Evolutionary conservation across 2,329 filamentous ascomycete genomes (phyloP).

Genomic region (Ophiostoma perfectum): DNA sequence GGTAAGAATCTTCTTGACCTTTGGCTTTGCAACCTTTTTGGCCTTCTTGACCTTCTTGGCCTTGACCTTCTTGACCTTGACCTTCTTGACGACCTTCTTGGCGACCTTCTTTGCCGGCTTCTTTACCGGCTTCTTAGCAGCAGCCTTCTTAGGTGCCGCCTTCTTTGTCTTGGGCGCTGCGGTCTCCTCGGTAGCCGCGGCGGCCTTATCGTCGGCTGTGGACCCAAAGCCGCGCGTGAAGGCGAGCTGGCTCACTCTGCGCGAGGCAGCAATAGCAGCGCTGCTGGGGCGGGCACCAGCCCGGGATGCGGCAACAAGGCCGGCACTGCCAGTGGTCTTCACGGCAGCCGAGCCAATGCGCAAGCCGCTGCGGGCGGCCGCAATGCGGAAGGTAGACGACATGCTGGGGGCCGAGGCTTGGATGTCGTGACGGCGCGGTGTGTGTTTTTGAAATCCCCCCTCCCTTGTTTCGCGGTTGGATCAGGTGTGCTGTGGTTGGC

Average conservation of each 20-base stretch:
- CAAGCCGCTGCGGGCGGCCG: conserved; percentile 18
- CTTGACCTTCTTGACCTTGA: conserved; percentile 26
- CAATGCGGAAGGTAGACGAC: conserved; percentile 24
- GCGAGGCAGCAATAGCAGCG: not conserved
- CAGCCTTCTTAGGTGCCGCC: conserved; percentile 20
- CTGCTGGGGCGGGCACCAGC: not conserved
- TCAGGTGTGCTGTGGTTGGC: conserved; percentile 7
- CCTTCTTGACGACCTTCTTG: conserved; percentile 18
- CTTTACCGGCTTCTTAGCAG: conserved; percentile 22
- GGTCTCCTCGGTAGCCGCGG: not conserved
- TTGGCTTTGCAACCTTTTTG: conserved; percentile 22
- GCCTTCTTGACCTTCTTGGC: conserved; percentile 25
- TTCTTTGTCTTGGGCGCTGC: conserved; percentile 25
- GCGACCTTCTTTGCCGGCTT: conserved; percentile 23
- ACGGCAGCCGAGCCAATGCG: conserved; percentile 12
- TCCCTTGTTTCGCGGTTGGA: not conserved
- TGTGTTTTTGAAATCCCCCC: not conserved
- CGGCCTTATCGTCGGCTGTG: conserved; percentile 14
- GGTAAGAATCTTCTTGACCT: conserved; percentile 30
- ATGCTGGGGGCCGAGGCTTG: conserved; percentile 15
- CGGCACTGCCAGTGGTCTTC: not conserved
- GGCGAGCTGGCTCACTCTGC: not conserved
- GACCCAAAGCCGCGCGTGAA: conserved; percentile 20
- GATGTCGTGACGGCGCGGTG: not conserved
- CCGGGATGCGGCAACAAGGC: not conserved